Evolutionary conservation across 805 yeast genomes (phyloP).

Genomic region (Spathaspora sp.): DNA sequence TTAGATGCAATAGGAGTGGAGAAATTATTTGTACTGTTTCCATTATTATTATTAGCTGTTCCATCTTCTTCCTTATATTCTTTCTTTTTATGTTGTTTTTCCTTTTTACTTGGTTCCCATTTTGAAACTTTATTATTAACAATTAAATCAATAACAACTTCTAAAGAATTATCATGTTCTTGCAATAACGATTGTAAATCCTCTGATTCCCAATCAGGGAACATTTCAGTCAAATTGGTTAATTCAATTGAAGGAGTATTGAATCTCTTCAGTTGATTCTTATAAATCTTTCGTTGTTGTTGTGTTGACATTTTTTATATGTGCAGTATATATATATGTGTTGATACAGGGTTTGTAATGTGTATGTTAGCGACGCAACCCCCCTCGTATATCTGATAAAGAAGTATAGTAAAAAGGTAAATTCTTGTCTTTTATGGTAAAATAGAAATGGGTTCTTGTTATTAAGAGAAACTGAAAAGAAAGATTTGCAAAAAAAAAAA

Average conservation of each 20-base stretch:
- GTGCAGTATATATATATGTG: not conserved
- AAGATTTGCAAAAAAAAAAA: not conserved
- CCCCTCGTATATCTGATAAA: not conserved
- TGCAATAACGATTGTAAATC: conserved; percentile 73
- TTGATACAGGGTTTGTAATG: not conserved
- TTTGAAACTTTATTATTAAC: conserved; percentile 85
- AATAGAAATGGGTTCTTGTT: not conserved
- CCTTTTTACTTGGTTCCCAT: conserved; percentile 92
- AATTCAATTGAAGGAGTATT: conserved; percentile 21
- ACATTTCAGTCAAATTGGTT: conserved; percentile 74
- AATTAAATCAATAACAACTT: conserved; percentile 79
- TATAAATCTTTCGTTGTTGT: conserved; percentile 39
- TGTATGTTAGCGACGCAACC: not conserved
- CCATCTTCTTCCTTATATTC: conserved; percentile 14
- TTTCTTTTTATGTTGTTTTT: conserved; percentile 44
- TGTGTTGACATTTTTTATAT: not conserved
- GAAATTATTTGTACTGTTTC: not conserved
- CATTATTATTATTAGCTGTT: no score
- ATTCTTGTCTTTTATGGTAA: not conserved
- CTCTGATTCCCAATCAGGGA: conserved; percentile 91
- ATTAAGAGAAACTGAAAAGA: not conserved
- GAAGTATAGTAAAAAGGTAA: not conserved
- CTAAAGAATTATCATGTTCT: conserved; percentile 73
- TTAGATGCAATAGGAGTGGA: conserved; percentile 9
- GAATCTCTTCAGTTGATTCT: conserved; percentile 46